These are phyloP conservation scores for Pestalotiopsis sp. DNA, from an alignment of 2,329 filamentous ascomycete species.

Conservation along the genomic window DNA sequence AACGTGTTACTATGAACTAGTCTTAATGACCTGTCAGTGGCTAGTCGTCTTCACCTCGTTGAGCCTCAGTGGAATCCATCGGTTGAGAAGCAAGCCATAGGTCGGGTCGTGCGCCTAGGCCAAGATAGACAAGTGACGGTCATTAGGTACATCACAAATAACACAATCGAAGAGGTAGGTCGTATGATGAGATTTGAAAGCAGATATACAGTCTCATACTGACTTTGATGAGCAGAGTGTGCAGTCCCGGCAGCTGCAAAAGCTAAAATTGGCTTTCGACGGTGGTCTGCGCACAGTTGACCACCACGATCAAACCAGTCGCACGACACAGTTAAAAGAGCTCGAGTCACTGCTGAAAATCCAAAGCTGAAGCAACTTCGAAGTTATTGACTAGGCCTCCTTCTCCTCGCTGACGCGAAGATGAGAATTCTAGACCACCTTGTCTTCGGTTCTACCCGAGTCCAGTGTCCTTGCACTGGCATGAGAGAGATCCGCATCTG, in stretches of 20 bases:
- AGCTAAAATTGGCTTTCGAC: background rate
- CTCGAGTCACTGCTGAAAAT: background rate
- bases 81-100: constrained; percentile 2
- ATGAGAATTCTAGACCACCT: background rate
- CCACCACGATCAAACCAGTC: background rate
- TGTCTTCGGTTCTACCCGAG: background rate
- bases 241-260: background rate
- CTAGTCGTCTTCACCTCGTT: constrained; percentile 3
- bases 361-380: background rate
- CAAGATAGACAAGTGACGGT: background rate
- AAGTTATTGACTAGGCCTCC: background rate
- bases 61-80: constrained; percentile 11
- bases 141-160: background rate
- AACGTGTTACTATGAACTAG: background rate
- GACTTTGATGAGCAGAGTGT: background rate
- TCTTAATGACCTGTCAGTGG: background rate
- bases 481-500: background rate
- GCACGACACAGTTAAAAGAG: background rate
- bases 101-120: background rate
- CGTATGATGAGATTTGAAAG: background rate
- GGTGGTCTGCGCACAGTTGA: background rate
- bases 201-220: background rate
- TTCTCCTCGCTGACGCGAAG: background rate
- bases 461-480: background rate
- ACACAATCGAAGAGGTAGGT: background rate